Base-by-base conservation (phyloP, 805 yeast genomes). In the Wickerhamomyces mucosus region DNA sequence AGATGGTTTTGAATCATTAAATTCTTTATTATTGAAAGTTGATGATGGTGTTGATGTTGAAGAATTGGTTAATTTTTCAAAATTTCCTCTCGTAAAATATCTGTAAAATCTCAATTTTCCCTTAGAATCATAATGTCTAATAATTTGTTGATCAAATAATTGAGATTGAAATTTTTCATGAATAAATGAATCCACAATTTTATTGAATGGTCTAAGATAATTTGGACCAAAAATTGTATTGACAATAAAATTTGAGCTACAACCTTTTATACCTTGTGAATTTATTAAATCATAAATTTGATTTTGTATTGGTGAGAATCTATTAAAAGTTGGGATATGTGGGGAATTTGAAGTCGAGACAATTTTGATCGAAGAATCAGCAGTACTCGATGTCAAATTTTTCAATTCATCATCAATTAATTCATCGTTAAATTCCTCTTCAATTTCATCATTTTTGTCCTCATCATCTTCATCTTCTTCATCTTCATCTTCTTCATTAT, bases 51-150 rank as follows among this genome's bases (percentile, higher is more conserved):
- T 39, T 15, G 46, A 50, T 2, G 35, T 30, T 3, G 46, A 40
- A 12, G 44, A 40, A 15, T 55, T 55, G 0, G 59, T 50, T 12
- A 59, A 48, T 15, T 42, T 46, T 13, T 56, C 35, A 34, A 62
- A 67, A 27, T 62, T 56, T 4, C 55, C 48, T 28, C 65, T 63
- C 0, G 76, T 62, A 38, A 75, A 63, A 42, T 80, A 75, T 25
- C 94, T 61, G 52, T 72, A 82, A 42, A 74, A 81, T 46, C 82
- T 79, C 36, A 67, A 63, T 40, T 85, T 75, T 0, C 94, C 94
- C 37, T 73, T 75, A 41, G 74, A 75, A 46, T 82, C 94, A 37
- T 73, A 72, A 13, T 77, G 75, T 39, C 80, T 65, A 0, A 78
- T 65, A 10, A 84, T 58, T 3, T 53, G 58, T 35, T 53, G 52